phyloP scores from a whole-genome alignment of 176 grass and related monocot genomes.

The Metroxylon sagu region DNA sequence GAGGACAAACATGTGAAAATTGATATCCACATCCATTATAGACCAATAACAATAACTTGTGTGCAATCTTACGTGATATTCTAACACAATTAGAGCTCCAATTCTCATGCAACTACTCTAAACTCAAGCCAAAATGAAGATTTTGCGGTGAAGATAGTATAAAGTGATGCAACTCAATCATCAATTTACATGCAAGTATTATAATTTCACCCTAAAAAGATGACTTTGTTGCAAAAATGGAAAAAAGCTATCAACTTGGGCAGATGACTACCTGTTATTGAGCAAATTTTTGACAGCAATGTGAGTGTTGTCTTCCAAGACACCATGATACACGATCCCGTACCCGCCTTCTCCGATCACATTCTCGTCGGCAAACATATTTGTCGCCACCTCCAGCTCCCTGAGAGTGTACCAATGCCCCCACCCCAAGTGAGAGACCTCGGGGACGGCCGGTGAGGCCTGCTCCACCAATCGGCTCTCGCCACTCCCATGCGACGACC shows the following conservation, averaged over 20 bases:
- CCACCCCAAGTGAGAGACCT: constrained; percentile 83
- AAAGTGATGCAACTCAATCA: neutral
- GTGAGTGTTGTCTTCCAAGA: constrained; percentile 69
- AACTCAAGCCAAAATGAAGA: constrained; percentile 6
- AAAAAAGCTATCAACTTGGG: constrained; percentile 5
- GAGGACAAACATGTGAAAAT: too few relatives aligned
- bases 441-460: constrained; percentile 44
- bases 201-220: constrained; percentile 5
- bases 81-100: too few relatives aligned
- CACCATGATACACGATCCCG: constrained; percentile 84
- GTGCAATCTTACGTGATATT: too few relatives aligned
- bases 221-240: constrained; percentile 8
- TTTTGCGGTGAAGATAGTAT: neutral
- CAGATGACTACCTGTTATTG: constrained; percentile 66
- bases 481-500: constrained; percentile 72
- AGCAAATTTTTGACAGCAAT: constrained; percentile 87
- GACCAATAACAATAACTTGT: too few relatives aligned
- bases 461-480: constrained; percentile 42
- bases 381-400: constrained; percentile 82
- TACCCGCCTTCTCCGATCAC: constrained; percentile 95
- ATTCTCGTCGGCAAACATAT: constrained; percentile 72
- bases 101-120: too few relatives aligned
- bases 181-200: too few relatives aligned
- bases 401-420: constrained; percentile 95
- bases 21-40: too few relatives aligned